Percentiles rank a stretch among this genome's conserved stretches.
Evolutionary conservation across 371 early-diverging fungal genomes (phyloP).

Genomic region (Lichtheimia corymbifera): DNA sequence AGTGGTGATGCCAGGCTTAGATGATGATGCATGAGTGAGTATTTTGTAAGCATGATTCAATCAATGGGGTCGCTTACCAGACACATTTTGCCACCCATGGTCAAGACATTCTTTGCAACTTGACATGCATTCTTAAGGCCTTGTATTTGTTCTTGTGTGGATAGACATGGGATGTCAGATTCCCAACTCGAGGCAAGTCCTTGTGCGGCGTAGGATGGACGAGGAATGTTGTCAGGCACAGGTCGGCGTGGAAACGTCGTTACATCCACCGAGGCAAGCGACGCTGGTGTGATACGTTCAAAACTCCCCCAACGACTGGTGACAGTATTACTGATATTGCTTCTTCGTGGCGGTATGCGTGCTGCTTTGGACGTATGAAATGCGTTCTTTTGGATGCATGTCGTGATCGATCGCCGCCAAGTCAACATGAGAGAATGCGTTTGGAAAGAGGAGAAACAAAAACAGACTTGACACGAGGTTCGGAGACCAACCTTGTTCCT

Average conservation of each 20-base stretch:
- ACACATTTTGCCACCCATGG: conserved; percentile 48
- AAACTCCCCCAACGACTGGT: conserved; percentile 29
- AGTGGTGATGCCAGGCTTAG: conserved; percentile 72
- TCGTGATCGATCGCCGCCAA: no score
- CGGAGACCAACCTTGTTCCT: not conserved
- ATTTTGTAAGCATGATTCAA: not conserved
- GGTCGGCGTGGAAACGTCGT: conserved; percentile 47
- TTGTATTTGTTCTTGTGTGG: conserved; percentile 51
- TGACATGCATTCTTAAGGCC: conserved; percentile 70
- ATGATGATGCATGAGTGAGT: not conserved
- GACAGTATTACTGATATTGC: no score
- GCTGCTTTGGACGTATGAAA: no score
- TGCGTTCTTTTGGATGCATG: no score
- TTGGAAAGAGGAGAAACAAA: no score
- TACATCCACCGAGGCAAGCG: conserved; percentile 30
- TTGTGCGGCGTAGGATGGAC: conserved; percentile 74
- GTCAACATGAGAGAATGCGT: no score
- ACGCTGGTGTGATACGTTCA: conserved; percentile 35
- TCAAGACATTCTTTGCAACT: conserved; percentile 66
- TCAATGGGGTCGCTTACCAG: conserved; percentile 17
- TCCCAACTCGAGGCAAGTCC: conserved; percentile 69
- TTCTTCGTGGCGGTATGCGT: no score
- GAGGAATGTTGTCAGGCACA: conserved; percentile 67
- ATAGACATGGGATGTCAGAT: conserved; percentile 38
- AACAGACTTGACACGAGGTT: no score